A percentile compares a stretch with the other conserved stretches of the same genome.
Conservation (phyloP, 805 yeast genomes). For the Maudiozyma saulgeensis region DNA sequence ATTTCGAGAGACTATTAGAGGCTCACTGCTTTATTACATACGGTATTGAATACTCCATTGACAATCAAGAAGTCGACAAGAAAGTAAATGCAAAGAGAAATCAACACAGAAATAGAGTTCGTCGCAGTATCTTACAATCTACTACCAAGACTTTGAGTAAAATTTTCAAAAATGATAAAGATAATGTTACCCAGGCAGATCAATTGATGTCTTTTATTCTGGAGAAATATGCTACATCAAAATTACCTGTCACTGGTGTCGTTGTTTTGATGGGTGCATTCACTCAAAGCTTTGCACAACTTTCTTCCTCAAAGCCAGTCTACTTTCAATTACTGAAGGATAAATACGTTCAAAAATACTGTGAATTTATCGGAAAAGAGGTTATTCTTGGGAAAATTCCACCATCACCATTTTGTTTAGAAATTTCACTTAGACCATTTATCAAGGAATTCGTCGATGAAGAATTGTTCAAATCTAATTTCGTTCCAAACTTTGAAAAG, state of each 20-base stretch:
- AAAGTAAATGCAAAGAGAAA: slow-evolving; percentile 21
- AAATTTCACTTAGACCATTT: slow-evolving; percentile 36
- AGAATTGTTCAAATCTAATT: slow-evolving; percentile 29
- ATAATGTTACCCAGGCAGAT: slow-evolving; percentile 8
- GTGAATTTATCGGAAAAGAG: slow-evolving; percentile 30
- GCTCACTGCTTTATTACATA: slow-evolving; percentile 29
- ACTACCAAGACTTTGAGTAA: slow-evolving; percentile 21
- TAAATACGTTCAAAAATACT: slow-evolving; percentile 11
- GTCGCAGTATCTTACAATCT: slow-evolving; percentile 28
- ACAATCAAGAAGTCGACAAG: slow-evolving; percentile 17
- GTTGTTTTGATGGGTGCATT: slow-evolving; percentile 32
- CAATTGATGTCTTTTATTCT: slow-evolving; percentile 7
- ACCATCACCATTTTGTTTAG: slow-evolving; percentile 34
- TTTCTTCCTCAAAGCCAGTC: slow-evolving; percentile 14
- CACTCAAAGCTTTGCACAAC: slow-evolving; percentile 23
- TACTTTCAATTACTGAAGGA: slow-evolving; percentile 16
- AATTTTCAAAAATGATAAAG: slow-evolving; percentile 13
- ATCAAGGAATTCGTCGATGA: slow-evolving; percentile 35
- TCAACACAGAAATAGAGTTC: slow-evolving; percentile 34
- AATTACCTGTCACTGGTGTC: slow-evolving; percentile 29
- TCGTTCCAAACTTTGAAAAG: slow-evolving; percentile 62
- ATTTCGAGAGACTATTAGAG: slow-evolving; percentile 33
- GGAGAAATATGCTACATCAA: slow-evolving; percentile 12
- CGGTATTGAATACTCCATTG: slow-evolving; percentile 20
- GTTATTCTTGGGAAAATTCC: slow-evolving; percentile 39